These are phyloP conservation scores for Chaetoceros tenuissimus DNA, from an alignment of 108 stramenopile genomes.

Conservation along the genomic window DNA sequence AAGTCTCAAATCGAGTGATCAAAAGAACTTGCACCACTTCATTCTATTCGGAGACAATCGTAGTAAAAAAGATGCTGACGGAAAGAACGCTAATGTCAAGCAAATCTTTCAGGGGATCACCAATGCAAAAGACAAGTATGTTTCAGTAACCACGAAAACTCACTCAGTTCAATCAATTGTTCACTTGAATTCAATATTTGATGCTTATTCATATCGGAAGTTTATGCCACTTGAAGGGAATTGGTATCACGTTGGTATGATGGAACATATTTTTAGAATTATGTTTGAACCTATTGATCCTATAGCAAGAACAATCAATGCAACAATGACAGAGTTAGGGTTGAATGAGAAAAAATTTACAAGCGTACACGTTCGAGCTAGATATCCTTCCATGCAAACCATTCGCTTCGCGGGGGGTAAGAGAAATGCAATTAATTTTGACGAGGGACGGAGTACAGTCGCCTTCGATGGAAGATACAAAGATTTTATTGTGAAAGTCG, in stretches of 20 bases:
- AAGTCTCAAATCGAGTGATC: neutral
- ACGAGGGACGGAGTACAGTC: neutral
- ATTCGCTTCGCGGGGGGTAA: neutral
- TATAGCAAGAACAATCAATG: neutral
- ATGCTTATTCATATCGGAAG: neutral
- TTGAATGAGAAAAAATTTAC: neutral
- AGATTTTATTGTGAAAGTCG: neutral
- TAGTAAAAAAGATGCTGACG: neutral
- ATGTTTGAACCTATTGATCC: neutral
- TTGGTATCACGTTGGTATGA: neutral
- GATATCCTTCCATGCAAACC: neutral
- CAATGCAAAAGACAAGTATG: neutral
- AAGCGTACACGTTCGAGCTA: neutral
- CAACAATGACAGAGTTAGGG: neutral
- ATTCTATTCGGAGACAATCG: neutral
- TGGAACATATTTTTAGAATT: neutral
- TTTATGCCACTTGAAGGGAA: neutral
- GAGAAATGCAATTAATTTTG: neutral
- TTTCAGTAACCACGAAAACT: neutral
- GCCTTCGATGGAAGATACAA: neutral
- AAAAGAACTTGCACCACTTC: neutral
- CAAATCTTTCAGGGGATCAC: neutral
- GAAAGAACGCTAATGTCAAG: neutral
- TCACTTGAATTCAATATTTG: neutral
- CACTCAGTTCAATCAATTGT: neutral